Conservation (phyloP, 176 grass and related monocot genomes). For the Oropetium thomaeum region DNA sequence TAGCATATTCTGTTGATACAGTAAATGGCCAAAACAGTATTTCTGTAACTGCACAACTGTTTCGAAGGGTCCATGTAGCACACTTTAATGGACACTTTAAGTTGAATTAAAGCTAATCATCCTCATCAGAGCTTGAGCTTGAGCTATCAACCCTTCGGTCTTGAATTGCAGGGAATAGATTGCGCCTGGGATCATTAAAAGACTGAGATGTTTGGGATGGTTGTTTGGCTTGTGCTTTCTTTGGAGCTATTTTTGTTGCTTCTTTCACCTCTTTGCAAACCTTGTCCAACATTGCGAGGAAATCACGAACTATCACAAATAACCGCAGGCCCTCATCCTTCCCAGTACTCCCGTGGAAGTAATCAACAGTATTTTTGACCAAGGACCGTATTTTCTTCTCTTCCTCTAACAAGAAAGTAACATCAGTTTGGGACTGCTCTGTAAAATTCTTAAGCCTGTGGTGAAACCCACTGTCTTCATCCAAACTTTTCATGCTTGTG, state of each 20-base stretch:
- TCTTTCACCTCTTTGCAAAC: slow-evolving; percentile 82
- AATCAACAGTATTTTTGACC: slow-evolving; percentile 58
- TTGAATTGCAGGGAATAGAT: slow-evolving; percentile 65
- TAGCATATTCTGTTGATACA: not conserved
- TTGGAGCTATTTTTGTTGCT: slow-evolving; percentile 39
- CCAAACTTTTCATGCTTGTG: slow-evolving; percentile 58
- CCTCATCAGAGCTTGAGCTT: slow-evolving; percentile 46
- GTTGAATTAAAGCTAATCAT: slow-evolving; percentile 24
- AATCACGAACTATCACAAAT: slow-evolving; percentile 80
- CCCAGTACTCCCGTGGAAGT: slow-evolving; percentile 68
- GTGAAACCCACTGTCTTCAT: slow-evolving; percentile 79
- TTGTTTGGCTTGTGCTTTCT: slow-evolving; percentile 29
- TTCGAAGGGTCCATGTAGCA: not conserved
- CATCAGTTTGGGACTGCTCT: slow-evolving; percentile 45
- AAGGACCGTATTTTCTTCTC: slow-evolving; percentile 75
- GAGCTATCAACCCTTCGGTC: slow-evolving; percentile 52
- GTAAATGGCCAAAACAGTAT: not conserved
- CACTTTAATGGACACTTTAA: not conserved
- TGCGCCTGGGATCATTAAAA: slow-evolving; percentile 44
- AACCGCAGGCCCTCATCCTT: slow-evolving; percentile 84
- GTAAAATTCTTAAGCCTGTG: slow-evolving; percentile 53
- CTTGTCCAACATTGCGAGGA: slow-evolving; percentile 75
- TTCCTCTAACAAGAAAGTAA: slow-evolving; percentile 52
- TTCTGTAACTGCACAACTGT: not conserved
- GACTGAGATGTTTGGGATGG: slow-evolving; percentile 14